Conservation (phyloP, 2,329 filamentous ascomycete genomes). For the Curvularia verruculosa region DNA sequence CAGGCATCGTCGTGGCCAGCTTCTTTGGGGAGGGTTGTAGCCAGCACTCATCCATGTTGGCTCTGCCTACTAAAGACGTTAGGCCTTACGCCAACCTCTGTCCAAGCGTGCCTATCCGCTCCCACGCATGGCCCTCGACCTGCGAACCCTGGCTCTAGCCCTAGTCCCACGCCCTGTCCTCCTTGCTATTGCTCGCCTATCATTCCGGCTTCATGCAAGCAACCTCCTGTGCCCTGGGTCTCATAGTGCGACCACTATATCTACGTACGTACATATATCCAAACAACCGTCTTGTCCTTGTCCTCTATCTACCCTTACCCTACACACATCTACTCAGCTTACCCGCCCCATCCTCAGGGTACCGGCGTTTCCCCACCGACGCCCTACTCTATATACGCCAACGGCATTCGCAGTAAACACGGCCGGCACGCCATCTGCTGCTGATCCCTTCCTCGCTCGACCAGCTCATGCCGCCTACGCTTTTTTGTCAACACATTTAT, state of each 20-base stretch:
- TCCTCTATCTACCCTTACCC: no score
- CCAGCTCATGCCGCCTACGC: neutral
- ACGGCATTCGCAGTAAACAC: constrained; percentile 1
- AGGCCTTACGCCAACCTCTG: constrained; percentile 8
- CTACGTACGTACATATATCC: neutral
- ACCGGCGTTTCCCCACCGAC: constrained; percentile 1
- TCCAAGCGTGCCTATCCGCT: constrained; percentile 12
- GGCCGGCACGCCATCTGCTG: constrained; percentile 8
- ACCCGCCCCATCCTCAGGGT: constrained; percentile 1
- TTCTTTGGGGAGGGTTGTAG: constrained; percentile 8
- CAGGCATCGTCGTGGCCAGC: neutral
- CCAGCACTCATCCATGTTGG: constrained; percentile 10
- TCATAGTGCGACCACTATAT: neutral
- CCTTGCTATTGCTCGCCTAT: constrained; percentile 16
- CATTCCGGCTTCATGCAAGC: constrained; percentile 17
- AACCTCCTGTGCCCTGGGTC: constrained; percentile 1
- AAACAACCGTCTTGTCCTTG: neutral
- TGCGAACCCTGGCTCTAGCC: constrained; percentile 7
- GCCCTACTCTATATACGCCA: neutral
- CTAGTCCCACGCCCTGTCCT: neutral
- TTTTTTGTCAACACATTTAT: constrained; percentile 1
- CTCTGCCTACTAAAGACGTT: constrained; percentile 4
- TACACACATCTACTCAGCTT: neutral
- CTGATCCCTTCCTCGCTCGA: constrained; percentile 8
- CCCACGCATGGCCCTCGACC: constrained; percentile 13